Evolutionary conservation across 2,329 filamentous ascomycete species (phyloP), one percentile per base, ranked within the genome.

Genomic region (Aspergillus novofumigatus): DNA sequence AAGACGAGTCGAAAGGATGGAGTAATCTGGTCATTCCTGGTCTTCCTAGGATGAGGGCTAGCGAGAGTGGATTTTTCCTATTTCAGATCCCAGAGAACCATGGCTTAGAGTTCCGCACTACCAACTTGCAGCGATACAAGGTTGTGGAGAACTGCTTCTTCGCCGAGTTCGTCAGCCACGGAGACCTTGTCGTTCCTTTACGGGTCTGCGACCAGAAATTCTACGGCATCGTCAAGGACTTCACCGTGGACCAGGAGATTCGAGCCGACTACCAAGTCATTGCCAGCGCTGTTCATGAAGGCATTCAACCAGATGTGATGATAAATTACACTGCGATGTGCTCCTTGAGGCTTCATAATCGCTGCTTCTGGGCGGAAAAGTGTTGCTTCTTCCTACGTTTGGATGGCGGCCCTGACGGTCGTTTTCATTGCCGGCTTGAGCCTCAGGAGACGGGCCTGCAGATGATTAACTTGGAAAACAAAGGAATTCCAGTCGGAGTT

Each of bases 91-190:
- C 71, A 1, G 58, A 59, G 4, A 53, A 58, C 2, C 61, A 63
- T 21, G 69, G 69, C 2, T 56, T 73, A 25, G 71, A 72, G 28
- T 64, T 70, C 29, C 66, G 67, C 21, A 71, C 67, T 9, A 66
- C 60, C 2, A 58, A 65, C 41, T 57, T 72, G 10, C 63, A 63
- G 25, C 59, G 66, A 28, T 60, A 67, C 49, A 64, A 60, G 1
- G 51, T 70, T n/a, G 51, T 66, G 14, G 67, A 72, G 26, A 59
- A 65, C 44, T 72, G 67, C 38, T 62, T 73, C 42, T 62, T 69
- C 55, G 70, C 65, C 2, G 68, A 72, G 28, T 71, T 73, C 26
- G 20, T 51, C 1, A 54, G 63, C 10, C 49, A 57, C 1, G 57
- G 61, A 11, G 62, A 63, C 14, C 61, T 73, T 41, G 57, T 68